These are phyloP conservation scores for Scleromitrula shiraiana DNA, from an alignment of 2,329 filamentous ascomycete genomes.

Conservation along the genomic window DNA sequence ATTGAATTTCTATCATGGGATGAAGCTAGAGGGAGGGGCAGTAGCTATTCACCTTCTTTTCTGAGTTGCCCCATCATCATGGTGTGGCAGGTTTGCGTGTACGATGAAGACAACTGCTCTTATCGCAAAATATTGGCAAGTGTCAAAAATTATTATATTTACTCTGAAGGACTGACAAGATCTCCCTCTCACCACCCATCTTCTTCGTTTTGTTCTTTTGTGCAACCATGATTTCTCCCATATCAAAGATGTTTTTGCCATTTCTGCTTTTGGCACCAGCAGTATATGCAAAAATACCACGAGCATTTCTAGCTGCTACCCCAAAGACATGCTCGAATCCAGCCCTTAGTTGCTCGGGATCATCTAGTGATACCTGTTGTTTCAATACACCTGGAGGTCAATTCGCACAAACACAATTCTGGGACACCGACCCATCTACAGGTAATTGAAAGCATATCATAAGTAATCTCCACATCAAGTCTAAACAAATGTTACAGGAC, in stretches of 20 bases:
- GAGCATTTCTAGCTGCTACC: constrained; percentile 16
- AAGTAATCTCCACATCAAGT: not conserved
- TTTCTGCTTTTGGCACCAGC: constrained; percentile 6
- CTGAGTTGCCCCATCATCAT: not conserved
- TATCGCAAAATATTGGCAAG: not conserved
- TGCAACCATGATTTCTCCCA: constrained; percentile 1
- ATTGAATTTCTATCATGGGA: no score
- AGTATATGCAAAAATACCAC: constrained; percentile 1
- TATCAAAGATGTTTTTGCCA: constrained; percentile 2
- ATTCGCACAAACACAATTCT: constrained; percentile 69
- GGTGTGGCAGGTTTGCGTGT: constrained; percentile 3
- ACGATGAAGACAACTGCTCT: constrained; percentile 1
- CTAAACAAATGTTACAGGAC: constrained; percentile 24
- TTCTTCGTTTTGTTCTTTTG: not conserved
- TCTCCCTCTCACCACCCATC: not conserved
- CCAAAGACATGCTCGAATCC: constrained; percentile 24
- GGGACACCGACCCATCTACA: constrained; percentile 58
- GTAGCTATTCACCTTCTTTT: constrained; percentile 7
- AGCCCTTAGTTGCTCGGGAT: constrained; percentile 42
- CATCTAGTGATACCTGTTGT: constrained; percentile 58
- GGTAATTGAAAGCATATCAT: not conserved
- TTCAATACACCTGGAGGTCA: constrained; percentile 67
- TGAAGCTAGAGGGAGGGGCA: no score
- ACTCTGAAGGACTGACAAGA: no score
- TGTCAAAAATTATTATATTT: constrained; percentile 3